Conservation (phyloP, 176 grass and related monocot species). For the Tillandsia leiboldiana region DNA sequence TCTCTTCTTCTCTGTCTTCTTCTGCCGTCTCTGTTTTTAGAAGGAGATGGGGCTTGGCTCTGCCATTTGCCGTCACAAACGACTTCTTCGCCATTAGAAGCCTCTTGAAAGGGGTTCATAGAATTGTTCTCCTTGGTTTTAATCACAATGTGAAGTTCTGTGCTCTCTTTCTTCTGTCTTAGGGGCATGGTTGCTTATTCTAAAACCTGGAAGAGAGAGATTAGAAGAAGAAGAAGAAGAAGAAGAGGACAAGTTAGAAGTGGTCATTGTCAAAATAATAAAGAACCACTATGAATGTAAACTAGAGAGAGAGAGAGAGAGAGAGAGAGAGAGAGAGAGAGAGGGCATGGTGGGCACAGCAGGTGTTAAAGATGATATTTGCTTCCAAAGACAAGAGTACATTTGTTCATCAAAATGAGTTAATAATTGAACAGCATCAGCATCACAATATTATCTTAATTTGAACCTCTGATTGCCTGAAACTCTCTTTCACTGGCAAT, state of each 20-base stretch:
- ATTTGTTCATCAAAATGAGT: no score
- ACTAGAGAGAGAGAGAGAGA: neutral
- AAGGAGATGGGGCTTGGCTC: neutral
- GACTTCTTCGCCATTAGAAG: neutral
- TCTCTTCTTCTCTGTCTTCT: neutral
- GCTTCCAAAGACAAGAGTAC: no score
- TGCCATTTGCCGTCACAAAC: neutral
- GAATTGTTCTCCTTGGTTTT: slow-evolving; percentile 1
- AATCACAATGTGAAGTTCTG: slow-evolving; percentile 8
- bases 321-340: neutral
- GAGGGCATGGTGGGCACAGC: no score
- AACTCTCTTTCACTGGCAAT: no score
- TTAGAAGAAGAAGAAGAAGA: neutral
- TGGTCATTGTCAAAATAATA: neutral
- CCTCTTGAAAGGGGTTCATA: slow-evolving; percentile 2
- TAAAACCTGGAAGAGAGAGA: neutral
- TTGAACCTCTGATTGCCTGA: no score
- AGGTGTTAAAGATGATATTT: no score
- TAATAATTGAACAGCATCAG: no score
- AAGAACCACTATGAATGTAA: neutral
- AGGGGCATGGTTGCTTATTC: slow-evolving; percentile 3
- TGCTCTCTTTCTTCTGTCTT: neutral
- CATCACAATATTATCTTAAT: no score
- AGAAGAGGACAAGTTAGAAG: neutral
- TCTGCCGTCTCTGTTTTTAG: slow-evolving; percentile 3